Percentiles rank a stretch among this genome's conserved stretches.
phyloP scores from a whole-genome alignment of 192 early-diverging fungal species.

The Geosiphon pyriformis region DNA sequence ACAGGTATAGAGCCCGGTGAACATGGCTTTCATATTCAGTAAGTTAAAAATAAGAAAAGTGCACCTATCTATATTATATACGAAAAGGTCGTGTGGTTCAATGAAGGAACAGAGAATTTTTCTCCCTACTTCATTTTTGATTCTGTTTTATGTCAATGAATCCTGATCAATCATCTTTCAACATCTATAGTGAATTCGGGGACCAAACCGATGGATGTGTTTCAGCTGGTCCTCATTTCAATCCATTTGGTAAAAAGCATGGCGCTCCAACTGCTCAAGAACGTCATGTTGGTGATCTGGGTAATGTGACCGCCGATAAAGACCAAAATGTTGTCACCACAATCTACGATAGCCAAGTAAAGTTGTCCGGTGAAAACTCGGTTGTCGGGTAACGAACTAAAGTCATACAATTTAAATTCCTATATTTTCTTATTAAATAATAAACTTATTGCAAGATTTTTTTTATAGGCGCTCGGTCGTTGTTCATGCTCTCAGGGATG shows the following conservation, averaged over 20 bases:
- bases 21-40: slow-evolving; percentile 89
- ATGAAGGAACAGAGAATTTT: neutral
- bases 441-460: neutral
- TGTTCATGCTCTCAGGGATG: slow-evolving; percentile 79
- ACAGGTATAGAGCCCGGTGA: slow-evolving; percentile 61
- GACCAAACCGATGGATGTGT: slow-evolving; percentile 81
- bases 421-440: neutral
- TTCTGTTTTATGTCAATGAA: neutral
- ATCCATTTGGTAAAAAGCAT: slow-evolving; percentile 73
- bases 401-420: neutral
- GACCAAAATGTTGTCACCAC: slow-evolving; percentile 52
- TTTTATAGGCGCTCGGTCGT: slow-evolving; percentile 66
- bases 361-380: slow-evolving; percentile 67
- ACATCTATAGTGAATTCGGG: slow-evolving; percentile 55
- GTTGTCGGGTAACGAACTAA: slow-evolving; percentile 60
- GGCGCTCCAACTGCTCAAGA: slow-evolving; percentile 62
- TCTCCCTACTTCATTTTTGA: slow-evolving; percentile 1
- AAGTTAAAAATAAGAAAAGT: slow-evolving; percentile 14
- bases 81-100: neutral
- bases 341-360: slow-evolving; percentile 57
- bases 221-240: slow-evolving; percentile 84
- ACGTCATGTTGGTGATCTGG: slow-evolving; percentile 89
- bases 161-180: neutral
- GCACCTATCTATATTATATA: neutral
- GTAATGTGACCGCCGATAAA: slow-evolving; percentile 63